phyloP scores from a whole-genome alignment of 1,139 yeast species.

The Saccharomyces hybrid region DNA sequence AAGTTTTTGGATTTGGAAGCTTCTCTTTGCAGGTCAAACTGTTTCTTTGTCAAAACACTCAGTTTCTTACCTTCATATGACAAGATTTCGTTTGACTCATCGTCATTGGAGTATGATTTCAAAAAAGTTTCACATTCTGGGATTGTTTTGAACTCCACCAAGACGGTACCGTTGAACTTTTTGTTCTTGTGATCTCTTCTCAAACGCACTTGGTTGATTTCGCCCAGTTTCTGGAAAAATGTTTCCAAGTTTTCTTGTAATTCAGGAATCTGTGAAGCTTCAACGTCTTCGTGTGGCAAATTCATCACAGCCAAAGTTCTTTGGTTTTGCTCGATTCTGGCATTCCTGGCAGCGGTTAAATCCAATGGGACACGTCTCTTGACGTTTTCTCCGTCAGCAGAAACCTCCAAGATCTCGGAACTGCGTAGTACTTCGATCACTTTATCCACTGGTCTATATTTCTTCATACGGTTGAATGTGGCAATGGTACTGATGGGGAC shows the following conservation, averaged over 20 bases:
- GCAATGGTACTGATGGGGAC: constrained; percentile 87
- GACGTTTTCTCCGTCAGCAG: constrained; percentile 75
- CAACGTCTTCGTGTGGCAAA: constrained; percentile 45
- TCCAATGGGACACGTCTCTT: constrained; percentile 62
- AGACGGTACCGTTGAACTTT: constrained; percentile 76
- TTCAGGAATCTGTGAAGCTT: constrained; percentile 36
- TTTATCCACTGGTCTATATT: constrained; percentile 78
- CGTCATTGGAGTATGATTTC: constrained; percentile 30
- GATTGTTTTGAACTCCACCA: constrained; percentile 69
- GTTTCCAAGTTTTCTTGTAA: constrained; percentile 73
- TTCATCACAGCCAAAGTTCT: constrained; percentile 48
- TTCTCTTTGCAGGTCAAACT: constrained; percentile 30
- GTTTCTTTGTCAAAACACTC: constrained; percentile 29
- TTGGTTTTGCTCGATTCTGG: constrained; percentile 56
- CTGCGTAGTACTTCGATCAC: constrained; percentile 72
- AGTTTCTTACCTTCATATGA: constrained; percentile 28
- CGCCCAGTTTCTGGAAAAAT: constrained; percentile 46
- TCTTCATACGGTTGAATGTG: constrained; percentile 91
- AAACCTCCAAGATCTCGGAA: constrained; percentile 65
- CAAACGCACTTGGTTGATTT: constrained; percentile 57
- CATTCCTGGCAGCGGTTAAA: constrained; percentile 33
- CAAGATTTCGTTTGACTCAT: constrained; percentile 15
- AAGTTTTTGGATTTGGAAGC: constrained; percentile 32
- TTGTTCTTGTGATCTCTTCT: constrained; percentile 51
- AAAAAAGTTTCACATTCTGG: constrained; percentile 72